A percentile compares a stretch with the other conserved stretches of the same genome.
Conservation (phyloP, 2,329 filamentous ascomycete genomes). For the Neonectria ditissima region DNA sequence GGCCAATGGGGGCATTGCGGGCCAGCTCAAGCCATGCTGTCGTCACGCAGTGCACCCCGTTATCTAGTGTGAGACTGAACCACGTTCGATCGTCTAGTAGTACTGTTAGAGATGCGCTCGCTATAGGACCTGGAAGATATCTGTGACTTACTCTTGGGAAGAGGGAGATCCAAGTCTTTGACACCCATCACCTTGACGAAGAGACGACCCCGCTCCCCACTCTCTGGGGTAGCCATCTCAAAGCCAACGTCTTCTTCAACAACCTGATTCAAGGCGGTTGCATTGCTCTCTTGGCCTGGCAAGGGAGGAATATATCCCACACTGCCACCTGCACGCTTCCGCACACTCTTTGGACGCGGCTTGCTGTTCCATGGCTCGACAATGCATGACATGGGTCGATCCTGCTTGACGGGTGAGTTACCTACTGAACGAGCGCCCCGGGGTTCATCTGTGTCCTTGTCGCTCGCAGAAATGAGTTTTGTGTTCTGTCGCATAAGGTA, state of each 20-base stretch:
- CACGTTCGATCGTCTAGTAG: constrained; percentile 86
- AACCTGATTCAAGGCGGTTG: constrained; percentile 71
- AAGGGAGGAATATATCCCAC: constrained; percentile 81
- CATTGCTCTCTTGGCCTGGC: constrained; percentile 88
- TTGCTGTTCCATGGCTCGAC: constrained; percentile 97
- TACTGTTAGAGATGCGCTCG: constrained; percentile 39
- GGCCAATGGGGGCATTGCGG: constrained; percentile 91
- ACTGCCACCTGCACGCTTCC: constrained; percentile 61
- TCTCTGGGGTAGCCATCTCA: constrained; percentile 75
- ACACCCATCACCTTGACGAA: constrained; percentile 99
- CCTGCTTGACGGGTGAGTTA: constrained; percentile 78
- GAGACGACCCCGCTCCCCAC: constrained; percentile 86
- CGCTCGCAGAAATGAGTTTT: constrained; percentile 93
- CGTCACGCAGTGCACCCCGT: constrained; percentile 96
- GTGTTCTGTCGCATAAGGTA: constrained; percentile 99
- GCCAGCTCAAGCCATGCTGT: constrained; percentile 95
- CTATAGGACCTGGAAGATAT: background rate
- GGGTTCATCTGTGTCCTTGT: constrained; percentile 72
- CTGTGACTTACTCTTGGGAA: constrained; percentile 82
- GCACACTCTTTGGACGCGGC: constrained; percentile 72
- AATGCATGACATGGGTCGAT: constrained; percentile 91
- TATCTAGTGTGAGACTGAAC: constrained; percentile 98
- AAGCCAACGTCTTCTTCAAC: constrained; percentile 74
- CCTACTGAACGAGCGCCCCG: constrained; percentile 70
- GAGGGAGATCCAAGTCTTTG: constrained; percentile 91